These are phyloP conservation scores for Vigna unguiculata DNA, from an alignment of 306 rosid genomes.

Conservation along the genomic window DNA sequence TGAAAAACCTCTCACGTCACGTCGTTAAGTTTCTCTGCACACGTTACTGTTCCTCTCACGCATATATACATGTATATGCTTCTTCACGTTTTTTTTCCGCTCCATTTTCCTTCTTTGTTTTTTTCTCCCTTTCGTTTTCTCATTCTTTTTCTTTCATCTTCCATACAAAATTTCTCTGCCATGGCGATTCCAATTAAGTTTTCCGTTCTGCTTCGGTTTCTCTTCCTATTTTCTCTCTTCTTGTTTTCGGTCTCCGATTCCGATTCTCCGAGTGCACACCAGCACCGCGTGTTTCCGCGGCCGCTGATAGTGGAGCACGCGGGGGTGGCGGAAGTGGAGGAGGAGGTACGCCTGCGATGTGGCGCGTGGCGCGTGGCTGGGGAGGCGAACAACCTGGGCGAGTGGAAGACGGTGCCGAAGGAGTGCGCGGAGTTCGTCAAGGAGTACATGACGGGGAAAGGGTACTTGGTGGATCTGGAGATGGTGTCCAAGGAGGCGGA, in stretches of 20 bases:
- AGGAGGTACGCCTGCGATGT: slow-evolving; percentile 58
- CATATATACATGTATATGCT: background rate
- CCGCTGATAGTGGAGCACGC: slow-evolving; percentile 67
- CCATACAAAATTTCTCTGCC: background rate
- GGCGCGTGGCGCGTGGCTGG: slow-evolving; percentile 84
- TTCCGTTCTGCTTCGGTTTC: background rate
- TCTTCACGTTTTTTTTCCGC: fast-evolving
- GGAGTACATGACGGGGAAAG: slow-evolving; percentile 66
- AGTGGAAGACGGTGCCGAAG: slow-evolving; percentile 73
- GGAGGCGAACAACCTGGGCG: slow-evolving; percentile 76
- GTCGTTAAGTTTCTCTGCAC: background rate
- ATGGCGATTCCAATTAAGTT: background rate
- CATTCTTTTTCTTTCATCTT: too few relatives aligned
- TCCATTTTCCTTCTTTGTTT: background rate
- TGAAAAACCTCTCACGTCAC: slow-evolving; percentile 7
- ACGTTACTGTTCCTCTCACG: slow-evolving; percentile 23
- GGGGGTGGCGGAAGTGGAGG: slow-evolving; percentile 31
- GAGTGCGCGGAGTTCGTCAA: slow-evolving; percentile 74
- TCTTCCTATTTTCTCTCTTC: slow-evolving; percentile 47
- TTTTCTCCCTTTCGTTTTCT: background rate
- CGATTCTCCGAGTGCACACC: background rate
- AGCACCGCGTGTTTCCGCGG: slow-evolving; percentile 48
- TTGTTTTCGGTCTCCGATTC: slow-evolving; percentile 48
- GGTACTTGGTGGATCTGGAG: slow-evolving; percentile 61
- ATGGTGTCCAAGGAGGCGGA: slow-evolving; percentile 69